Evolutionary conservation across 1,284 basidiomycete genomes (phyloP), one percentile per base, ranked within the genome.

Genomic region (Golubevia pallescens): DNA sequence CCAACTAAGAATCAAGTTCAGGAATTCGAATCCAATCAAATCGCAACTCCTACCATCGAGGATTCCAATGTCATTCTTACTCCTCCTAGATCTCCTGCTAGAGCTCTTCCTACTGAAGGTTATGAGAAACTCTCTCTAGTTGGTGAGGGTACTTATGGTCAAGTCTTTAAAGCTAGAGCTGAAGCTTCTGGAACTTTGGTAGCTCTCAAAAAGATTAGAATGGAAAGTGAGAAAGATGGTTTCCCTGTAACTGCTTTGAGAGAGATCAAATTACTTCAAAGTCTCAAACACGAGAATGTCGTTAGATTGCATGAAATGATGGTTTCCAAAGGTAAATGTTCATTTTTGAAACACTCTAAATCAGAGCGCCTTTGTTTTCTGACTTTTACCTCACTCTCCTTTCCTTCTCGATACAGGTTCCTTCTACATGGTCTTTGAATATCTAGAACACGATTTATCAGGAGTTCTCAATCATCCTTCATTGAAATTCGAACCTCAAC

Each of bases 401-500:
- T 13, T 48, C 16, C 16, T 48, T 48, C 13, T 10, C 51, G 10
- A 8, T 3, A 51, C 65, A 38, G 74, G 73, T 10, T 80, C 79
- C 20, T 66, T 82, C 55, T 85, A 85, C 70, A 84, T 85, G 81
- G 78, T 85, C 8, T 84, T 84, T 48, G 81, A 84, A 61, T 85
- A 85, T 62, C 76, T 85, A 75, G 80, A 85, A 62, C 82, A 85
- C 68, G 82, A 85, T 60, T 72, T 85, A 19, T 78, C 81, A 68
- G 82, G 82, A 8, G 70, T 85, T 42, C 68, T 85, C 0, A 69
- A 74, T 1, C 81, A 85, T 53, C 82, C 77, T 0, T 28, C 65
- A 3, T 69, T 85, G 56, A 28, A 63, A 7, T 85, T 85, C 58
- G 68, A 60, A 19, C 54, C 64, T 7, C 75, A 68, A 2, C 81